Conservation (phyloP, 2,329 filamentous ascomycete genomes). For the Neofusicoccum sp. region DNA sequence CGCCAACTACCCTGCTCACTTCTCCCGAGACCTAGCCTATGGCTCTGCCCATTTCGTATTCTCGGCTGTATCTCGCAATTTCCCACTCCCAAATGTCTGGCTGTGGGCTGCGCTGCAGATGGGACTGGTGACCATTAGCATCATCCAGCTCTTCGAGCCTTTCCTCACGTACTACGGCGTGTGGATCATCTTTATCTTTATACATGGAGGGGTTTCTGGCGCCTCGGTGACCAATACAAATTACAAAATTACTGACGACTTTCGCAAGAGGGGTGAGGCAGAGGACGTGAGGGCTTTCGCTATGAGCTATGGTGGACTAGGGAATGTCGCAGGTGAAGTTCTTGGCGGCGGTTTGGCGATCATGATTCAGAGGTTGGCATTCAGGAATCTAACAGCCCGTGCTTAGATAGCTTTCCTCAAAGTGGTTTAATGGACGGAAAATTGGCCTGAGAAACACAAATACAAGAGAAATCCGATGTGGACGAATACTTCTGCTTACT, state of each 20-base stretch:
- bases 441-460: no score
- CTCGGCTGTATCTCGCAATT: not conserved
- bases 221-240: not conserved
- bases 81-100: not conserved
- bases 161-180: constrained; percentile 7
- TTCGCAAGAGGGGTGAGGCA: not conserved
- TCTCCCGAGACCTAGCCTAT: not conserved
- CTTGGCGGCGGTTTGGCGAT: not conserved
- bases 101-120: not conserved
- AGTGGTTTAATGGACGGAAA: no score
- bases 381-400: not conserved
- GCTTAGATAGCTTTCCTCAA: not conserved
- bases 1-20: not conserved
- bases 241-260: not conserved
- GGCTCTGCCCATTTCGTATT: not conserved
- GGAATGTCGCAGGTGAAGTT: not conserved
- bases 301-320: not conserved
- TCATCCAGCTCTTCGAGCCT: not conserved
- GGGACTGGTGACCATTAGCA: not conserved
- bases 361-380: not conserved
- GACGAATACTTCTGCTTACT: no score
- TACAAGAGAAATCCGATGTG: no score
- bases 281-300: not conserved
- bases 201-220: not conserved
- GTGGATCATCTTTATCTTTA: not conserved